phyloP scores from a whole-genome alignment of 257 asterid species.

The Solanum pinnatisectum region DNA sequence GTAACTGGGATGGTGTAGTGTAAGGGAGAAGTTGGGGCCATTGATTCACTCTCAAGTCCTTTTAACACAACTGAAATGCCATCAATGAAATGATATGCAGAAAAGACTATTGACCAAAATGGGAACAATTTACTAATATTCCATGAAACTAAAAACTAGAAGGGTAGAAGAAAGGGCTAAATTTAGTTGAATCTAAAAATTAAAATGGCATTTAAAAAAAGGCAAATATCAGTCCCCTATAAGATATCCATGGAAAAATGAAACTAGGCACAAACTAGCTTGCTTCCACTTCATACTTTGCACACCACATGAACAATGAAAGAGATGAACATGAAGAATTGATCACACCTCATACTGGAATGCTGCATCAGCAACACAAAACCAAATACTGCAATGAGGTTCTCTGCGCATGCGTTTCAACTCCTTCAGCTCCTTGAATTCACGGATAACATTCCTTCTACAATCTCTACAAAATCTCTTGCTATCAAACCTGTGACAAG shows the following conservation, averaged over 20 bases:
- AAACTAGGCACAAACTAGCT: neutral
- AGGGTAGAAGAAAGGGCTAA: neutral
- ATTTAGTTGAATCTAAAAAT: neutral
- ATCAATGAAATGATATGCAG: neutral
- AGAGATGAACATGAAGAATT: neutral
- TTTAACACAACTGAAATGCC: neutral
- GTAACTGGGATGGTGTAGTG: neutral
- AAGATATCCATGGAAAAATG: neutral
- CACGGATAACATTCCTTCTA: slow-evolving; percentile 94
- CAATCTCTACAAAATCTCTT: slow-evolving; percentile 98
- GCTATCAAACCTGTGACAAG: slow-evolving; percentile 80
- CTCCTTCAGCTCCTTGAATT: slow-evolving; percentile 94
- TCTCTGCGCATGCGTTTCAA: slow-evolving; percentile 77
- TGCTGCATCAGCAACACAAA: slow-evolving; percentile 90
- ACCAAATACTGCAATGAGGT: slow-evolving; percentile 87
- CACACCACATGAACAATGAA: neutral
- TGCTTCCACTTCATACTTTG: neutral
- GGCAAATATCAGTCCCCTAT: neutral
- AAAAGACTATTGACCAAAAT: neutral
- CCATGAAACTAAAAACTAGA: neutral
- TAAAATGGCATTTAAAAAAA: neutral
- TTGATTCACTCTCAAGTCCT: neutral
- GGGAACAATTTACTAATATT: neutral
- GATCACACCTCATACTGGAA: slow-evolving; percentile 81
- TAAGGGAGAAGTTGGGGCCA: neutral